Evolutionary conservation across 2,329 filamentous ascomycete species (phyloP), one percentile per base, ranked within the genome.

Genomic region (Kalmusia sp.): DNA sequence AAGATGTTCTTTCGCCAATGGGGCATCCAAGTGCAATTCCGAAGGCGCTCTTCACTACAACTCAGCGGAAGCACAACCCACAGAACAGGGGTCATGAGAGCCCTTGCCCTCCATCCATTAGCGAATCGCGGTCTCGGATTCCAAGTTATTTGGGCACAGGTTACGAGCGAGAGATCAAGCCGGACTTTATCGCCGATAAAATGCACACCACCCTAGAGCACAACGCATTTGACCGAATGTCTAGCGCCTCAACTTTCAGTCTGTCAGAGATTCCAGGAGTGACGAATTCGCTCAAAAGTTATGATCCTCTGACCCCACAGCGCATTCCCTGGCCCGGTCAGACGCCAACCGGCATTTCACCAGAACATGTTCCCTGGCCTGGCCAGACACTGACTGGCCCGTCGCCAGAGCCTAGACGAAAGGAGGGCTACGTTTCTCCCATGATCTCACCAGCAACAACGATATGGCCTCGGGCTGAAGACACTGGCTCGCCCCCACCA

Each of bases 141-240:
- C 65, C 65, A 8, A 70, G 66, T 49, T 68, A 69, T 21, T 62
- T 65, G 41, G 65, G 63, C 7, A 69, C 49, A 11, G 65, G 50
- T 3, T 69, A 63, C 28, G 51, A 57, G 8, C 45, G 54, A 2
- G 59, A 66, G 31, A 63, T 65, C n/a, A 33, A 24, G 4, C 33
- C 49, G 19, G 19, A 19, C 3, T 49, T 49, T 31, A 19, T 52
- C 8, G 49, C 24, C 9, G 12, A 49, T 19, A 52, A 49, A 28
- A 24, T 52, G 43, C 30, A 45, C 19, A 28, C 43, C 8, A 40
- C 43, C 7, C 25, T 52, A 6, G 38, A 40, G 12, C 12, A 53
- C 12, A 41, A 53, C 38, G 31, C 38, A 2, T 43, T 33, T 17
- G 25, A 44, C 9, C 22, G 9, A 25, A 14, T 19, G 3, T 35